phyloP scores from a whole-genome alignment of 208 protist species.

The Trypanosoma lewisi region DNA sequence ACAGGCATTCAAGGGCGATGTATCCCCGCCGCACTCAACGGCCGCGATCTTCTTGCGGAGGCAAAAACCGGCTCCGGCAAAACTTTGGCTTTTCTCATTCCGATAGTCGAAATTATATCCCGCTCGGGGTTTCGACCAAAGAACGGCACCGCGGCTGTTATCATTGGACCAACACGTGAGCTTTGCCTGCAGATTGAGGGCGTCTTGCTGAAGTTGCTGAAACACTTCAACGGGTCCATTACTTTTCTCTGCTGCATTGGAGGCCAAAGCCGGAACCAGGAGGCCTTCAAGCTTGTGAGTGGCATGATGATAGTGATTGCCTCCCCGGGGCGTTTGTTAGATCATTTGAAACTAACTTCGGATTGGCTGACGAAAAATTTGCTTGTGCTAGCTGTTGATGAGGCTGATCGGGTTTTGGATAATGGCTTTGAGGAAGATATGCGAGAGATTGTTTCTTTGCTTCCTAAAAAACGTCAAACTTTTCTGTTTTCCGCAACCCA shows the following conservation, averaged over 20 bases:
- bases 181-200: conserved; percentile 98
- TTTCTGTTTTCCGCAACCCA: conserved; percentile 99
- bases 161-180: conserved; percentile 99
- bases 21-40: conserved; percentile 87
- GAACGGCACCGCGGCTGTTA: conserved; percentile 96
- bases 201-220: conserved; percentile 93
- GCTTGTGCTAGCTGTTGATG: conserved; percentile 97
- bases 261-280: conserved; percentile 87
- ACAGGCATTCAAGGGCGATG: conserved; percentile 95
- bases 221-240: conserved; percentile 88
- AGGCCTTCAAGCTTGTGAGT: conserved; percentile 85
- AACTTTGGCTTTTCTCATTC: conserved; percentile 99
- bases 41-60: conserved; percentile 90
- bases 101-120: conserved; percentile 97
- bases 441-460: conserved; percentile 97
- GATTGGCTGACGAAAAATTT: conserved; percentile 98
- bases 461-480: conserved; percentile 97
- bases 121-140: conserved; percentile 93
- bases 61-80: conserved; percentile 96
- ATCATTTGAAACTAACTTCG: conserved; percentile 97
- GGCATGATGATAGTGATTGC: conserved; percentile 91
- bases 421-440: conserved; percentile 99
- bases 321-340: conserved; percentile 95
- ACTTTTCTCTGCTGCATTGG: conserved; percentile 91
- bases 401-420: conserved; percentile 99